Percentiles rank a stretch among this genome's conserved stretches.
Conservation (phyloP, 441 rosid species). For the Gossypium schwendimanii region DNA sequence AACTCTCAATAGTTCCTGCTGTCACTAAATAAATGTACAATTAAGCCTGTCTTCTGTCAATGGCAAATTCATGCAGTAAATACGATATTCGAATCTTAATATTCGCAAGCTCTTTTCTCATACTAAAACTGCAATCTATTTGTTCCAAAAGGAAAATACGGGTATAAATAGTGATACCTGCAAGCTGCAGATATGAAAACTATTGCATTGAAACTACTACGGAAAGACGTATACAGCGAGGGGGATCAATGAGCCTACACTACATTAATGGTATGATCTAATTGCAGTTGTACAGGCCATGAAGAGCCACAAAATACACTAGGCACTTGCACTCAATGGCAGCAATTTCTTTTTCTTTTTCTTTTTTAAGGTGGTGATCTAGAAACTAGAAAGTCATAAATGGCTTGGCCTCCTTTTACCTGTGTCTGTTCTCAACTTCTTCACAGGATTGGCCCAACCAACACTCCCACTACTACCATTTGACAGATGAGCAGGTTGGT, state of each 20-base stretch:
- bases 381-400: slow-evolving; percentile 31
- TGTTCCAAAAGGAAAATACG: background rate
- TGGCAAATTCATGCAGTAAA: background rate
- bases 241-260: slow-evolving; percentile 24
- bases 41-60: background rate
- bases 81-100: background rate
- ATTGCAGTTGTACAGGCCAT: slow-evolving; percentile 26
- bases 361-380: slow-evolving; percentile 12
- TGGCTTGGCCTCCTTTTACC: slow-evolving; percentile 94
- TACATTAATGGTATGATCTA: slow-evolving; percentile 28
- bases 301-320: slow-evolving; percentile 16
- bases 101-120: background rate
- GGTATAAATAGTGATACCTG: slow-evolving; percentile 8
- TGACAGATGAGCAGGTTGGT: slow-evolving; percentile 49
- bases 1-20: slow-evolving; percentile 7
- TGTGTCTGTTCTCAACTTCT: slow-evolving; percentile 90
- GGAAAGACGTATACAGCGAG: slow-evolving; percentile 19
- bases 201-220: slow-evolving; percentile 23
- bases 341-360: slow-evolving; percentile 1
- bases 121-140: background rate
- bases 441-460: slow-evolving; percentile 99
- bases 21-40: slow-evolving; percentile 20
- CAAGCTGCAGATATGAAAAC: slow-evolving; percentile 18
- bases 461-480: slow-evolving; percentile 53
- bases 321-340: slow-evolving; percentile 17